Evolutionary conservation across 108 stramenopile genomes (phyloP).

Genomic region (Cyclotella kingstonii): DNA sequence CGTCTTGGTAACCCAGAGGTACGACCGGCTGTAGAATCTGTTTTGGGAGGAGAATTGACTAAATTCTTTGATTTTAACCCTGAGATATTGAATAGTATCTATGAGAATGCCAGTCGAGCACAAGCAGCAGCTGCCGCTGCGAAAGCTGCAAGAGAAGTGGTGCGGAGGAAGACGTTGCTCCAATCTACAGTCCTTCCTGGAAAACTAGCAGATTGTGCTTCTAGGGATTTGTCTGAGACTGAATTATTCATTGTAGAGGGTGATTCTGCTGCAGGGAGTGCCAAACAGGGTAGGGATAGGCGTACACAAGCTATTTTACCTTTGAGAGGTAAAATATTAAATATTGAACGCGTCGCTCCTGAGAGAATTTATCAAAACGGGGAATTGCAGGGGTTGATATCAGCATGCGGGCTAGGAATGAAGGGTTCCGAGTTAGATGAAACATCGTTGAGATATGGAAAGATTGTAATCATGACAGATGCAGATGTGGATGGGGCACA

Average conservation of each 20-base stretch:
- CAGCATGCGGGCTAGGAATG: slow-evolving; percentile 88
- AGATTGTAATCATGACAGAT: slow-evolving; percentile 96
- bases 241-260: slow-evolving; percentile 97
- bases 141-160: slow-evolving; percentile 92
- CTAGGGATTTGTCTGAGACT: slow-evolving; percentile 56
- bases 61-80: slow-evolving; percentile 91
- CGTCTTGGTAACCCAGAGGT: slow-evolving; percentile 95
- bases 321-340: slow-evolving; percentile 93
- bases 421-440: slow-evolving; percentile 86
- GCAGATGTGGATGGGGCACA: slow-evolving; percentile 97
- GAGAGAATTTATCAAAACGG: slow-evolving; percentile 91
- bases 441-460: slow-evolving; percentile 70
- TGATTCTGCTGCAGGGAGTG: slow-evolving; percentile 93
- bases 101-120: slow-evolving; percentile 85
- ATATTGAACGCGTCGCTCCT: slow-evolving; percentile 91
- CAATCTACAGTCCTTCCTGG: slow-evolving; percentile 90
- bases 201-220: slow-evolving; percentile 89
- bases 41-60: slow-evolving; percentile 71
- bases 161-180: slow-evolving; percentile 88
- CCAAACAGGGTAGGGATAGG: slow-evolving; percentile 94
- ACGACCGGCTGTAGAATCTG: slow-evolving; percentile 81
- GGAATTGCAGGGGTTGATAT: slow-evolving; percentile 91
- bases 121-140: slow-evolving; percentile 91
- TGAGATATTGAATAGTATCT: slow-evolving; percentile 74
- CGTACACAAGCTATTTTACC: slow-evolving; percentile 93